Conservation (phyloP, 192 early-diverging fungal species). For the Backusella luteola region DNA sequence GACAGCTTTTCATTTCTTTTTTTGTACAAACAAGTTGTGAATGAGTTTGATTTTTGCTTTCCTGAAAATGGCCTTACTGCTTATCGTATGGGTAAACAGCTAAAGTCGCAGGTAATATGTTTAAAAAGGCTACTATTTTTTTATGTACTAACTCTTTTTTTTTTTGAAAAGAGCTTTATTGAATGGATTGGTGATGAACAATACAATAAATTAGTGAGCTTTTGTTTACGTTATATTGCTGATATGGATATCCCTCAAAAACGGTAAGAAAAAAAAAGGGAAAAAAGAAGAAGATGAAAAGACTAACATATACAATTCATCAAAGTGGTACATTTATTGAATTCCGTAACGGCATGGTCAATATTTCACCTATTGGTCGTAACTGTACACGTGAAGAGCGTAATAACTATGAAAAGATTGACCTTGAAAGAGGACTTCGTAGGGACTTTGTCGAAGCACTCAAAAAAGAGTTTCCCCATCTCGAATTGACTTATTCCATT, state of each 20-base stretch:
- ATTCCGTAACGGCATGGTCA: constrained; percentile 99
- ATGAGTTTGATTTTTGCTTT: constrained; percentile 93
- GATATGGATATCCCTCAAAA: constrained; percentile 92
- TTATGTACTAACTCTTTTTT: constrained; percentile 1
- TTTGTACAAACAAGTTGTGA: constrained; percentile 36
- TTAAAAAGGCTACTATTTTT: neutral
- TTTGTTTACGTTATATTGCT: constrained; percentile 91
- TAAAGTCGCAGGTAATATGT: constrained; percentile 60
- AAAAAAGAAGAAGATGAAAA: neutral
- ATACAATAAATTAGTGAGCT: constrained; percentile 88
- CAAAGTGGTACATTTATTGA: constrained; percentile 92
- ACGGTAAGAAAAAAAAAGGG: constrained; percentile 52
- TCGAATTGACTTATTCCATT: constrained; percentile 90
- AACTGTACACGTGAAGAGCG: constrained; percentile 89
- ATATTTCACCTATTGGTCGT: constrained; percentile 94
- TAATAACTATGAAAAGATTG: constrained; percentile 85
- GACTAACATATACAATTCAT: neutral
- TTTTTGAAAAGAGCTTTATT: constrained; percentile 75
- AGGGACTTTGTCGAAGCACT: constrained; percentile 81
- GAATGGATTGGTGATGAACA: constrained; percentile 87
- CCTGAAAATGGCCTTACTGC: constrained; percentile 97
- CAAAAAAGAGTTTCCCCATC: constrained; percentile 78
- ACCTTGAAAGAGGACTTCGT: constrained; percentile 81
- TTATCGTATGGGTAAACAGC: constrained; percentile 69
- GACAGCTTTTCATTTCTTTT: neutral